Conservation (phyloP, 2,329 filamentous ascomycete species). For the Fusarium vanettenii region DNA sequence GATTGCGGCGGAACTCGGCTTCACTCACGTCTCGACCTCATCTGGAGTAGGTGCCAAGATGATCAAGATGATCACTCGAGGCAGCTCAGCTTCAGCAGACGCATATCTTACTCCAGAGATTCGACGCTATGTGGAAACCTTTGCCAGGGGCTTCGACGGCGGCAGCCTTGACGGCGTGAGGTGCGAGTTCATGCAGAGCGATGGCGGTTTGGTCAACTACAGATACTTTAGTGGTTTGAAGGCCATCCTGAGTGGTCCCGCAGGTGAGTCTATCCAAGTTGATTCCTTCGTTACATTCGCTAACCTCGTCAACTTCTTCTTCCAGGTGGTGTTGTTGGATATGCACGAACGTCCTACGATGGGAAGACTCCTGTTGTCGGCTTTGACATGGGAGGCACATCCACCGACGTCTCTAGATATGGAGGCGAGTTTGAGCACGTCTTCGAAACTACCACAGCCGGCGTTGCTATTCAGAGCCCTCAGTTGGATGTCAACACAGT, state of each 20-base stretch:
- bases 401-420: constrained; percentile 77
- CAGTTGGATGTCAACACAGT: constrained; percentile 82
- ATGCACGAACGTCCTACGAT: constrained; percentile 76
- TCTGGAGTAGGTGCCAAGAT: constrained; percentile 70
- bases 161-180: constrained; percentile 19
- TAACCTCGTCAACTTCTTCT: constrained; percentile 74
- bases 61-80: constrained; percentile 75
- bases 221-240: constrained; percentile 35
- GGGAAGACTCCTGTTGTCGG: constrained; percentile 70
- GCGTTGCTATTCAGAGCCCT: constrained; percentile 75
- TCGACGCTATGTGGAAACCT: not conserved
- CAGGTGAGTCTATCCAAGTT: constrained; percentile 59
- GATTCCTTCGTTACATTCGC: constrained; percentile 68
- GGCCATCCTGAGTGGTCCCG: constrained; percentile 37
- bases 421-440: constrained; percentile 77
- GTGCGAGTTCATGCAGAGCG: constrained; percentile 37
- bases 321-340: constrained; percentile 76
- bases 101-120: constrained; percentile 72
- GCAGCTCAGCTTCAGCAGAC: constrained; percentile 77
- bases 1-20: constrained; percentile 80
- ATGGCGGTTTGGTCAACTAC: constrained; percentile 40
- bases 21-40: constrained; percentile 74
- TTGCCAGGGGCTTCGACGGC: constrained; percentile 21
- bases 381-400: constrained; percentile 68
- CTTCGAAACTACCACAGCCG: constrained; percentile 76